Percentiles rank a stretch among this genome's conserved stretches.
Conservation (phyloP, 345 rosid species). For the Salix viminalis region DNA sequence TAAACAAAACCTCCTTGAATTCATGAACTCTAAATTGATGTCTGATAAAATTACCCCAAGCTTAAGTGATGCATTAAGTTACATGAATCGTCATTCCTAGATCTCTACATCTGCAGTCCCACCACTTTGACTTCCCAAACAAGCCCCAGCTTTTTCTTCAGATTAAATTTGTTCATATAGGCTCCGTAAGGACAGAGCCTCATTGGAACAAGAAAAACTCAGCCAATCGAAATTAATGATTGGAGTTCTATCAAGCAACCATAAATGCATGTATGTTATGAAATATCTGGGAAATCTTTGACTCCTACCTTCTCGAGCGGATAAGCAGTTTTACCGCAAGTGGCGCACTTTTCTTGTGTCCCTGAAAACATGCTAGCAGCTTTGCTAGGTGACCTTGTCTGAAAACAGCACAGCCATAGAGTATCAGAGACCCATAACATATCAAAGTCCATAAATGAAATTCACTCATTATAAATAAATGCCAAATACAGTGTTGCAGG, state of each 20-base stretch:
- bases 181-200: neutral
- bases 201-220: neutral
- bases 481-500: constrained; percentile 8
- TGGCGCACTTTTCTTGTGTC: constrained; percentile 92
- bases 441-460: neutral
- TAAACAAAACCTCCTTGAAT: neutral
- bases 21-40: neutral
- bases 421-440: constrained; percentile 19
- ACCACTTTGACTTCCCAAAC: neutral
- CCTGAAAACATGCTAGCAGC: constrained; percentile 96
- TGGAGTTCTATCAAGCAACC: neutral
- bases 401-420: constrained; percentile 30
- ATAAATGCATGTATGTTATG: neutral
- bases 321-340: constrained; percentile 95
- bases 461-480: neutral
- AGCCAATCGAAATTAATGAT: neutral
- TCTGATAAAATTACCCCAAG: neutral
- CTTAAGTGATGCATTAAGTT: neutral
- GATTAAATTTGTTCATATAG: neutral
- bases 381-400: constrained; percentile 93
- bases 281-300: neutral
- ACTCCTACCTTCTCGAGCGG: constrained; percentile 87
- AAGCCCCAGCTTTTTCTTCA: neutral
- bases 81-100: neutral
- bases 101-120: neutral